A percentile compares a stretch with the other conserved stretches of the same genome.
Conservation (phyloP, 345 rosid genomes). For the Excoecaria agallocha region DNA sequence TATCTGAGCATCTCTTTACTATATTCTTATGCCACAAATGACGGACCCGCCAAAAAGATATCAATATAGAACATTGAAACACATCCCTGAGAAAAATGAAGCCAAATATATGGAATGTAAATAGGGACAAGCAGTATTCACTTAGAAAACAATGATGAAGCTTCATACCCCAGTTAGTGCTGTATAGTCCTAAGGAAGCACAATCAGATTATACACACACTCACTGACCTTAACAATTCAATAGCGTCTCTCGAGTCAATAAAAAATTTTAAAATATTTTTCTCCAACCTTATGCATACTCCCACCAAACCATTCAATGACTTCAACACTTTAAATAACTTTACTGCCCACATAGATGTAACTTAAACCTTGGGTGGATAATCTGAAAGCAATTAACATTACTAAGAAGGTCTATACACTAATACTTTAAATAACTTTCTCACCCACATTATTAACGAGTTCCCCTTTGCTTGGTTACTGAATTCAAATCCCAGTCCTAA, state of each 20-base stretch:
- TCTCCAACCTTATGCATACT: not conserved
- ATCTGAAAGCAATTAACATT: not conserved
- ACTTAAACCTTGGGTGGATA: not conserved
- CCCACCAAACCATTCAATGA: not conserved
- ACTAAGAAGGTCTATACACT: not conserved
- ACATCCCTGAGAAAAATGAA: constrained; percentile 69
- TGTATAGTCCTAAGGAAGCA: not conserved
- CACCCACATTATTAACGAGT: not conserved
- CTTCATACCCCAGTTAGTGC: not conserved
- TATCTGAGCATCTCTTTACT: constrained; percentile 67
- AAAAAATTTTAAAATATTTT: not conserved
- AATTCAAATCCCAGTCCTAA: not conserved
- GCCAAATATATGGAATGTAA: constrained; percentile 10
- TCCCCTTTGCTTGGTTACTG: not conserved
- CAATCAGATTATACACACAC: not conserved
- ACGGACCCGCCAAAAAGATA: constrained; percentile 85
- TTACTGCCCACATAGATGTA: not conserved
- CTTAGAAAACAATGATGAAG: not conserved
- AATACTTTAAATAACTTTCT: not conserved
- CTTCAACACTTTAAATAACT: constrained; percentile 8
- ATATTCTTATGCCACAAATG: constrained; percentile 90
- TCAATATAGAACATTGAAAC: constrained; percentile 77
- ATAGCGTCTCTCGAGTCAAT: not conserved
- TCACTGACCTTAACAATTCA: not conserved
- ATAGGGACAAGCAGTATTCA: constrained; percentile 10